Base-by-base conservation (phyloP, 768 basidiomycete species). In the Neoboletus magnificus region DNA sequence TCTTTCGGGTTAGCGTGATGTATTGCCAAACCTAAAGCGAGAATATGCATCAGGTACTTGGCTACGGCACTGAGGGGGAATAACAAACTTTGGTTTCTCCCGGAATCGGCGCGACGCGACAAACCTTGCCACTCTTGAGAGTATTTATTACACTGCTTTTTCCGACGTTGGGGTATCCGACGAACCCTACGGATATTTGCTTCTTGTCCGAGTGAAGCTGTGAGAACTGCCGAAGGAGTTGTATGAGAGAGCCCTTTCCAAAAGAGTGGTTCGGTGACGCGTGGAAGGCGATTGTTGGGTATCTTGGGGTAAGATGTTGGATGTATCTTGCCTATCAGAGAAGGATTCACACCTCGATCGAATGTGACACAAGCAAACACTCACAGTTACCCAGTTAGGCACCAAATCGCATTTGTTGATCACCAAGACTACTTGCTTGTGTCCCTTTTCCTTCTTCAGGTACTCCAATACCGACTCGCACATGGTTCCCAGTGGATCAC, bases 401-500 rank as follows among this genome's bases (percentile, higher is more conserved):
- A 99, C 95, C 52, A 99, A 76, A 73, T 99, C 96, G 68, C 96
- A 97, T 76, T 99, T 99, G 79, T 99, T 99, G 64, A 99, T 85
- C 50, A 99, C 82, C 54, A 98, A 85, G 4, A 99, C 91, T 55
- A 99, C 83, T 73, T 98, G 96, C 73, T 99, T 99, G 75, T 97
- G 93, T 22, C 91, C 81, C 73, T 98, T 98, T 76, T 99, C 96
- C 73, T 97, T 98, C 66, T 84, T 85, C 65, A 99, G 80, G 64
- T 89, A 97, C 58, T 94, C 92, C 48, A 98, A 81, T 15, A 97
- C 90, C 13, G 90, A 93, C 68, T 94, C 87, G 73, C 96, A 99
- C 68, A 96, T 81, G 29, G 97, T 98, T 4, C 97, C 97, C 47
- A 97, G 70, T 1, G 96, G 96, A 71, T 98, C 96, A 41, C 96